Evolutionary conservation across 805 yeast species (phyloP).

Genomic region (Saccharomycopsis guyanensis): DNA sequence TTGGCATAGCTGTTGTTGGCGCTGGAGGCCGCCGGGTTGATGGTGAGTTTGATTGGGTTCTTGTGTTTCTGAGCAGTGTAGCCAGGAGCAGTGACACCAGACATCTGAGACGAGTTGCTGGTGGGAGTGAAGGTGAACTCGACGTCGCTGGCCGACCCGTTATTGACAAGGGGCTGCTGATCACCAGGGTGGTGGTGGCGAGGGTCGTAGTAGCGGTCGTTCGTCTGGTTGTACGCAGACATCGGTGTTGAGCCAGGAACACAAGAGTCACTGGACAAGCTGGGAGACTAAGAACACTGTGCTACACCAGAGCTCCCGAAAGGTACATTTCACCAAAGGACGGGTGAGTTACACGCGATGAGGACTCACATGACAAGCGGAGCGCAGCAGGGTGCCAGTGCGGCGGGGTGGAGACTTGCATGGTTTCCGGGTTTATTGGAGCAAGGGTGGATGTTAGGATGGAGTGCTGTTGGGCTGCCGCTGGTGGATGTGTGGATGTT

Average conservation of each 20-base stretch:
- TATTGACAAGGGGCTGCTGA: neutral
- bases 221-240: neutral
- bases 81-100: neutral
- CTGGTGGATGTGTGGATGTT: too few species aligned
- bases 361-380: neutral
- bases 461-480: too few species aligned
- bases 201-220: neutral
- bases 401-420: too few species aligned
- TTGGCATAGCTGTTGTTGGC: conserved; percentile 11
- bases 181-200: neutral
- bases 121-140: neutral
- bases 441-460: too few species aligned
- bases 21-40: conserved; percentile 9
- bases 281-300: too few species aligned
- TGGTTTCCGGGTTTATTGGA: too few species aligned
- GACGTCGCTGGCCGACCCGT: neutral
- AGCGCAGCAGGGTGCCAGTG: too few species aligned
- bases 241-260: neutral
- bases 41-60: conserved; percentile 15
- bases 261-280: too few species aligned
- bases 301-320: neutral
- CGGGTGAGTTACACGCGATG: neutral
- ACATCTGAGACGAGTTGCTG: too few species aligned
- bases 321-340: neutral
- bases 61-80: conserved; percentile 6